A percentile compares a stretch with the other conserved stretches of the same genome.
phyloP scores from a whole-genome alignment of 768 basidiomycete genomes.

The Boletus sensibilis region DNA sequence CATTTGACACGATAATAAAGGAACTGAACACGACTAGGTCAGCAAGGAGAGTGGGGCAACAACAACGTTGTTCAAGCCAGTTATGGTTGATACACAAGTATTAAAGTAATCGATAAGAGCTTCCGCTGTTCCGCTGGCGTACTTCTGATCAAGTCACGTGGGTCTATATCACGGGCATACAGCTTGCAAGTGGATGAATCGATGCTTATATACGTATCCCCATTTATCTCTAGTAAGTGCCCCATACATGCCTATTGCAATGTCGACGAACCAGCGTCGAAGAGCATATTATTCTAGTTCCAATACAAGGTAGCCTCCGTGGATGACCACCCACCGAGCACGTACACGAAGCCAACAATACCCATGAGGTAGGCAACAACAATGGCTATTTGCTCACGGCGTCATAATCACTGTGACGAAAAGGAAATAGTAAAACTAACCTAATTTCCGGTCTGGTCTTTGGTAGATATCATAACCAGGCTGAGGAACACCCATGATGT shows the following conservation, averaged over 20 bases:
- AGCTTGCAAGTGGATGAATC: background rate
- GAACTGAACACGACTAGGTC: background rate
- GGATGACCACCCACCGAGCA: slow-evolving; percentile 53
- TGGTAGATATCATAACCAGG: slow-evolving; percentile 52
- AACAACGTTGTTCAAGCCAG: slow-evolving; percentile 14
- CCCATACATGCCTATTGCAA: background rate
- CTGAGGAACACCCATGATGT: slow-evolving; percentile 88
- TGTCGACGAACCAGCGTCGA: slow-evolving; percentile 14
- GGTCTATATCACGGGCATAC: background rate
- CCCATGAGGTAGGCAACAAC: slow-evolving; percentile 55
- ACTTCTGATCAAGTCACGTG: slow-evolving; percentile 21
- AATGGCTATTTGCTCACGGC: slow-evolving; percentile 44
- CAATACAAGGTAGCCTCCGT: slow-evolving; percentile 44
- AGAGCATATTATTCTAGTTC: slow-evolving; percentile 19
- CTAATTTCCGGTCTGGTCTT: slow-evolving; percentile 49
- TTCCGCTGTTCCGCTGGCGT: too few relatives aligned
- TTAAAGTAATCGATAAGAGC: background rate
- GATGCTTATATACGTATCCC: slow-evolving; percentile 4
- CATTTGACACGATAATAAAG: slow-evolving; percentile 42
- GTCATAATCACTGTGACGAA: slow-evolving; percentile 10
- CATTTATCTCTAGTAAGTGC: background rate
- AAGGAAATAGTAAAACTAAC: slow-evolving; percentile 40
- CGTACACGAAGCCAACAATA: slow-evolving; percentile 53
- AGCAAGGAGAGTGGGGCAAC: slow-evolving; percentile 3
- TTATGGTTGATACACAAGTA: background rate